These are phyloP conservation scores for Candida oleophila DNA, from an alignment of 805 yeast species.

Conservation along the genomic window DNA sequence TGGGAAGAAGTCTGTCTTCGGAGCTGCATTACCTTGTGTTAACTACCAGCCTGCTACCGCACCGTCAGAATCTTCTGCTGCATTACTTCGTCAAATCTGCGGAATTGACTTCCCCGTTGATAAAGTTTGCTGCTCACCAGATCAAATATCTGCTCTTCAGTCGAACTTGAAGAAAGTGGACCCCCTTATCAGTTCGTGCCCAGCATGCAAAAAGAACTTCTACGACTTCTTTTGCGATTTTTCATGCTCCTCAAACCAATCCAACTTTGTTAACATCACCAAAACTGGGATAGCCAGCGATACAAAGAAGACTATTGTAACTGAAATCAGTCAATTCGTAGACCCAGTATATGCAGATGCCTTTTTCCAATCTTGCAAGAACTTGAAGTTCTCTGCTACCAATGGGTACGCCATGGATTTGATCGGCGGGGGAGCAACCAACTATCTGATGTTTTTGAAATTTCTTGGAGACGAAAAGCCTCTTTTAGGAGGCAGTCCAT, in stretches of 20 bases:
- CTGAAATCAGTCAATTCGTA: slow-evolving; percentile 66
- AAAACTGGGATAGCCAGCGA: slow-evolving; percentile 47
- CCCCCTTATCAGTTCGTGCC: slow-evolving; percentile 55
- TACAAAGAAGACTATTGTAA: slow-evolving; percentile 58
- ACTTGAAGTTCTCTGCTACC: slow-evolving; percentile 88
- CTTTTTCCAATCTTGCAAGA: slow-evolving; percentile 82
- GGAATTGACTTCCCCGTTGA: slow-evolving; percentile 63
- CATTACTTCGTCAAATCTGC: slow-evolving; percentile 58
- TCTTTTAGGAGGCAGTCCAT: slow-evolving; percentile 89
- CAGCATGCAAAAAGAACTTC: slow-evolving; percentile 89
- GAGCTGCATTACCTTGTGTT: slow-evolving; percentile 78
- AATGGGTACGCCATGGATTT: slow-evolving; percentile 96
- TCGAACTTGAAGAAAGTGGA: slow-evolving; percentile 46
- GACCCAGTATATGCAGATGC: slow-evolving; percentile 56
- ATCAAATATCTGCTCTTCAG: slow-evolving; percentile 57
- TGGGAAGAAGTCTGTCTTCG: slow-evolving; percentile 80
- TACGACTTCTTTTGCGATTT: slow-evolving; percentile 81
- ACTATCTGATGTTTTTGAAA: slow-evolving; percentile 70
- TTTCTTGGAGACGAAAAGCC: slow-evolving; percentile 96
- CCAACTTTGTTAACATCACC: slow-evolving; percentile 69
- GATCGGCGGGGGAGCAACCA: slow-evolving; percentile 94
- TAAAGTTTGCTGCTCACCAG: slow-evolving; percentile 67
- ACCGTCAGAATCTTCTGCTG: slow-evolving; percentile 46
- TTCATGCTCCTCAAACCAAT: slow-evolving; percentile 86
- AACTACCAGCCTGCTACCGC: slow-evolving; percentile 39